phyloP scores from a whole-genome alignment of 352 stramenopile genomes.

The Plasmopara halstedii region DNA sequence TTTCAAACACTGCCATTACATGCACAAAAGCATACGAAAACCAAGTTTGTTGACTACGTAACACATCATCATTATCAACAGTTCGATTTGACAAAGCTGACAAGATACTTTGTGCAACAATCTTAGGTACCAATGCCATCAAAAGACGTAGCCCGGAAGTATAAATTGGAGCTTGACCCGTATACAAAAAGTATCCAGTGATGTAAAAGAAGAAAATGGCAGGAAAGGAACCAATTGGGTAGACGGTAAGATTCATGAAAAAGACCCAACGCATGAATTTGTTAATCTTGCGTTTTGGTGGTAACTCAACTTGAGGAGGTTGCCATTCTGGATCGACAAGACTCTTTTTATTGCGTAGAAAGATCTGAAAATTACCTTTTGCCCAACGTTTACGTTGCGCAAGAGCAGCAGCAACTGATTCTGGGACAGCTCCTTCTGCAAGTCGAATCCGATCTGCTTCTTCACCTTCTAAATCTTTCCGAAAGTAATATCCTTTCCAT shows the following conservation, averaged over 20 bases:
- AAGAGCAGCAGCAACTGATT: constrained; percentile 49
- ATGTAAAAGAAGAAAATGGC: constrained; percentile 74
- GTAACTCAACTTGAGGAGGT: constrained; percentile 37
- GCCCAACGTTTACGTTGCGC: constrained; percentile 69
- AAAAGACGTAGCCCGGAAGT: constrained; percentile 53
- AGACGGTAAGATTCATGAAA: constrained; percentile 76
- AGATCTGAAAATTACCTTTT: constrained; percentile 76
- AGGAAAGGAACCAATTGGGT: constrained; percentile 66
- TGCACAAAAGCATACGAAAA: constrained; percentile 76
- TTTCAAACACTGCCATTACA: constrained; percentile 62
- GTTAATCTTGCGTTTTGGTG: constrained; percentile 58
- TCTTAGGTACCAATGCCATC: constrained; percentile 67
- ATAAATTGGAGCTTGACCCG: constrained; percentile 61
- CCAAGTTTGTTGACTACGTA: constrained; percentile 69
- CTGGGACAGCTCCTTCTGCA: constrained; percentile 55
- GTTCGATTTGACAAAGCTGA: constrained; percentile 63
- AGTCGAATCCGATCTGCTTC: constrained; percentile 59
- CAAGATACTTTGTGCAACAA: constrained; percentile 58
- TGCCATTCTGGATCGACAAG: constrained; percentile 55
- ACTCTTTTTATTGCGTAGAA: constrained; percentile 57
- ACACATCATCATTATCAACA: constrained; percentile 65
- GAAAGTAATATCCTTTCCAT: constrained; percentile 73
- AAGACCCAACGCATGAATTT: constrained; percentile 75
- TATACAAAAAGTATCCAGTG: constrained; percentile 72
- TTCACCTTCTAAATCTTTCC: constrained; percentile 67